These are phyloP conservation scores for Cytospora chrysosperma DNA, from an alignment of 2,329 filamentous ascomycete species.

Conservation along the genomic window DNA sequence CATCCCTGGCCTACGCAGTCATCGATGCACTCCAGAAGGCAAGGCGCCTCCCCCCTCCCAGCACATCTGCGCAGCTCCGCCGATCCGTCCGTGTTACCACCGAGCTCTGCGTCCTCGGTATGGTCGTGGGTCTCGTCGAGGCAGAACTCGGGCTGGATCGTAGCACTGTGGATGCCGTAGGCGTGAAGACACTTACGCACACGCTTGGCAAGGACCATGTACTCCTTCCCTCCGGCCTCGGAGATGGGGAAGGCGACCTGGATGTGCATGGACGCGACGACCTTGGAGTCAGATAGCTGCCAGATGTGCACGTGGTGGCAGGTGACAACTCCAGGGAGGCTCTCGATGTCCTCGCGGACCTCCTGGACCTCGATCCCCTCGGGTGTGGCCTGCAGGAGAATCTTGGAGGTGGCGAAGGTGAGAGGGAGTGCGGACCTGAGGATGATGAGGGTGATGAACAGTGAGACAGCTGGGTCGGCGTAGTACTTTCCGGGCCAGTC, in stretches of 20 bases:
- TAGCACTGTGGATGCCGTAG: conserved; percentile 95
- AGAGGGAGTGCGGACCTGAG: conserved; percentile 74
- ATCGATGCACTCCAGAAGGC: conserved; percentile 54
- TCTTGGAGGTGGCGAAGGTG: conserved; percentile 76
- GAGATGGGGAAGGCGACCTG: conserved; percentile 89
- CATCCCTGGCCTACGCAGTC: conserved; percentile 47
- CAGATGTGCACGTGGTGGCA: conserved; percentile 97
- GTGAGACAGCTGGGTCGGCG: conserved; percentile 85
- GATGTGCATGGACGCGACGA: conserved; percentile 90
- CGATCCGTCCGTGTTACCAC: conserved; percentile 37
- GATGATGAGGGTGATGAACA: conserved; percentile 85
- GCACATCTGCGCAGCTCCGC: conserved; percentile 25
- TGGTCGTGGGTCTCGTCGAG: conserved; percentile 48
- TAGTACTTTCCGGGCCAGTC: conserved; percentile 80
- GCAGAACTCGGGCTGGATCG: conserved; percentile 91
- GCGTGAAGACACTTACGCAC: conserved; percentile 87
- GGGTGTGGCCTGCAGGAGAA: conserved; percentile 91
- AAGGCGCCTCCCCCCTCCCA: conserved; percentile 35
- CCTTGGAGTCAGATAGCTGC: conserved; percentile 93
- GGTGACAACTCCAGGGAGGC: conserved; percentile 79
- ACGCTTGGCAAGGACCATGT: conserved; percentile 85
- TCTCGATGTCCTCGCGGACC: conserved; percentile 87
- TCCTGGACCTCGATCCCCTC: conserved; percentile 85
- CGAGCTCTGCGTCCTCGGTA: conserved; percentile 32
- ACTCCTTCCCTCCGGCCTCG: conserved; percentile 72